Evolutionary conservation across 2,329 filamentous ascomycete genomes (phyloP), one percentile per base, ranked within the genome.

Genomic region (Penicillium sp.): DNA sequence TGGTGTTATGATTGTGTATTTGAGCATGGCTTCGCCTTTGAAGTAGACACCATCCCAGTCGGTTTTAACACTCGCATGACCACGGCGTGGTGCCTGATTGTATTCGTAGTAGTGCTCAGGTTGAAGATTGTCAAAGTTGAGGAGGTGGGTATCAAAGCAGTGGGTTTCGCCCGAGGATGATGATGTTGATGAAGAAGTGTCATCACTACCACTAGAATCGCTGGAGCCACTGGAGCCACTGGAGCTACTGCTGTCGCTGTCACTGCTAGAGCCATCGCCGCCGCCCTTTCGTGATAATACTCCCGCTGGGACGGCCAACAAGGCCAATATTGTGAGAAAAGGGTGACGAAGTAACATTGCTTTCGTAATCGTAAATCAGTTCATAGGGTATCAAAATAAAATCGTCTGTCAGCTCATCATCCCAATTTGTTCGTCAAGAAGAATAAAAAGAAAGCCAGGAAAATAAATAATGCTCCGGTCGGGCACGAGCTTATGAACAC

Each of bases 41-140:
- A 50, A 55, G 39, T 45, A 58, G 15, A 55, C 33, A 3, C 56
- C 52, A 45, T 58, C 52, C 11, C 29, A 55, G 4, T 55, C 56
- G n/a, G 33, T 55, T n/a, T 55, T 51, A 4, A 41, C 52, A 25
- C 56, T 45, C 15, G 56, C 40, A 29, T 58, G 29, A 5, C 46
- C 46, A 19, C n/a, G 25, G 15, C 46, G 39, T 44, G 53, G 47
- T 16, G n/a, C 51, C 4, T 29, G 16, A 13, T 49, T 58, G 46
- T 58, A 58, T 33, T 27, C 10, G 3, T 39, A 15, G 27, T 58
- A 58, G 36, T 58, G 47, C 5, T 8, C 19, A 15, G 52, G 56
- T 21, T 50, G 46, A 15, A 58, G 40, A 27, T 50, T 41, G 1
- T 36, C 34, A n/a, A 50, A 45, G 25, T 49, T 25, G n/a, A 58